Evolutionary conservation across 345 rosid species (phyloP), one percentile per base, ranked within the genome.

Genomic region (Luvunga scandens): DNA sequence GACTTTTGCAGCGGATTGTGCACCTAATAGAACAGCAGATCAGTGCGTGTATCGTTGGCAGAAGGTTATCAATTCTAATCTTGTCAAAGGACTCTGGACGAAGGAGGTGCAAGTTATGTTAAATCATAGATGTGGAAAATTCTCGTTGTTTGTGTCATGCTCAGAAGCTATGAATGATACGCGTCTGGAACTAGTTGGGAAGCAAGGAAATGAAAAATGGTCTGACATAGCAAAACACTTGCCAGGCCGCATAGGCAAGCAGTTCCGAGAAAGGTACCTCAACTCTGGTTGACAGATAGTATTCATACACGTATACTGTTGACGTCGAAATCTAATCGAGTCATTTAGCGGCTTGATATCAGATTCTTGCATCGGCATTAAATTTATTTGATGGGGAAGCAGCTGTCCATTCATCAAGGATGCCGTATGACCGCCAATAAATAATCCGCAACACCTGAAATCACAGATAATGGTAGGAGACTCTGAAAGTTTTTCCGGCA

Each of bases 181-280:
- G 36, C 5, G 36, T 33, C 36, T 33, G 36, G 36, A 33, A 33
- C 6, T 1, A 33, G 36, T 33, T 33, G 36, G 36, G 67, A 78
- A 83, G 82, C 84, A 80, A 30, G 91, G 88, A 27, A 83, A 78
- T 55, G 36, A 83, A 84, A 67, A 83, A 78, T 91, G 95, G 93
- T 84, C 92, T 22, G 83, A 82, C 64, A 91, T 93, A 39, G 88
- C 95, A 64, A 90, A 89, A 73, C 69, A 84, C 57, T 80, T 92
- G 75, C 80, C 86, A 38, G 89, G 92, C 63, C 91, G 93, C 73
- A 90, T 85, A 45, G 97, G 95, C 82, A 93, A 93, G 82, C 95
- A 93, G 80, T 93, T 95, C 48, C 87, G 95, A 77, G 97, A 90
- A 82, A 90, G 95, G 94, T 91, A 55, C 34, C 22, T 16, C 18